phyloP scores from a whole-genome alignment of 768 basidiomycete genomes.

The Mycena indigotica region DNA sequence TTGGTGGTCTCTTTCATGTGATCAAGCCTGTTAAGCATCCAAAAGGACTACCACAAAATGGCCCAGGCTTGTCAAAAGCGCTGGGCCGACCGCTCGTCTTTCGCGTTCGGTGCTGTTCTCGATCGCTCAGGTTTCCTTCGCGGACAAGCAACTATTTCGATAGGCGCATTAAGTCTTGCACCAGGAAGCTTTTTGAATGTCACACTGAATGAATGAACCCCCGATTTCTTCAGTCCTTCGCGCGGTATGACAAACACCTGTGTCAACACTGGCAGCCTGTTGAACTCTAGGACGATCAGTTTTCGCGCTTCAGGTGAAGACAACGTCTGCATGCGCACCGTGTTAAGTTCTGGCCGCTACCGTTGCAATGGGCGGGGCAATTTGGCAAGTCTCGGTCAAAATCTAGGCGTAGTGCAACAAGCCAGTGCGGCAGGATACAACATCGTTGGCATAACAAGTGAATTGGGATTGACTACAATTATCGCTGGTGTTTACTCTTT shows the following conservation, averaged over 20 bases:
- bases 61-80: conserved; percentile 92
- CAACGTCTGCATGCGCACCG: too few relatives aligned
- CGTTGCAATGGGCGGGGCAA: too few relatives aligned
- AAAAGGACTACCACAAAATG: conserved; percentile 94
- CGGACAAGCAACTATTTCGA: conserved; percentile 94
- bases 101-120: conserved; percentile 70
- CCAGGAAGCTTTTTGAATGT: conserved; percentile 85
- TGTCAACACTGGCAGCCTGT: conserved; percentile 86
- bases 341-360: too few relatives aligned
- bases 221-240: conserved; percentile 89
- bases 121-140: conserved; percentile 77
- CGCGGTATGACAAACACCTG: conserved; percentile 84
- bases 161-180: conserved; percentile 87
- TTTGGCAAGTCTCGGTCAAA: too few relatives aligned
- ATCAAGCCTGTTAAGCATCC: conserved; percentile 81
- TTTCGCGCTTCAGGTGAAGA: too few relatives aligned
- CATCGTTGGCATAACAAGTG: too few relatives aligned
- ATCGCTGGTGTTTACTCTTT: too few relatives aligned
- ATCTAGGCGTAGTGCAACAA: too few relatives aligned
- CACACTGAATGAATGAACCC: conserved; percentile 89
- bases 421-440: too few relatives aligned
- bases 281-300: conserved; percentile 85
- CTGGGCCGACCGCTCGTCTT: conserved; percentile 91
- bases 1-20: conserved; percentile 95
- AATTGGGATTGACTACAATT: too few relatives aligned